phyloP scores from a whole-genome alignment of 257 asterid genomes.

The Gentiana dahurica region DNA sequence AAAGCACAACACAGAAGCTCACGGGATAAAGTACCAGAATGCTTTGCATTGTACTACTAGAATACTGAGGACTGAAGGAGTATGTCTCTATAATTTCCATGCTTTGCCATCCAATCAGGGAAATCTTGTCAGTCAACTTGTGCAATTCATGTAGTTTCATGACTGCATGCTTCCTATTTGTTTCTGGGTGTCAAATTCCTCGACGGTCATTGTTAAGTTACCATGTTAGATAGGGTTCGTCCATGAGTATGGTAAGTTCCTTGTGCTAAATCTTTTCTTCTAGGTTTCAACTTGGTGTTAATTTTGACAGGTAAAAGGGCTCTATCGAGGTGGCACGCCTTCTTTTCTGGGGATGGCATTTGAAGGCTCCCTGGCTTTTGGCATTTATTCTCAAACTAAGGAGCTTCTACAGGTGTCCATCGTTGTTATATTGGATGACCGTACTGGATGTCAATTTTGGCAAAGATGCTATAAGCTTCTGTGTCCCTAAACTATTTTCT shows the following conservation, averaged over 20 bases:
- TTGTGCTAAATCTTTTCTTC: conserved; percentile 1
- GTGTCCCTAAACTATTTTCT: not conserved
- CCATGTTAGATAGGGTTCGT: no score
- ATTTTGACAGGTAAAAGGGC: conserved; percentile 68
- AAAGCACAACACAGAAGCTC: conserved; percentile 69
- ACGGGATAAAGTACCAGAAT: conserved; percentile 60
- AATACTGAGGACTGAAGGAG: conserved; percentile 86
- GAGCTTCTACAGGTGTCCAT: conserved; percentile 56
- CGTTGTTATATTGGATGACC: not conserved
- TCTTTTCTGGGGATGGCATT: conserved; percentile 89
- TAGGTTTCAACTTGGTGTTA: conserved; percentile 7
- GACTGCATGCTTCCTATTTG: no score
- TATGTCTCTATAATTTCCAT: conserved; percentile 37
- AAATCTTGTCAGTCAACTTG: no score
- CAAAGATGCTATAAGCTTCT: conserved; percentile 7
- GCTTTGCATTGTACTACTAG: conserved; percentile 72
- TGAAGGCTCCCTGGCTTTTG: conserved; percentile 89
- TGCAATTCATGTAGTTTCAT: no score
- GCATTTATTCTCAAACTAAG: conserved; percentile 85
- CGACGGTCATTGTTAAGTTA: no score
- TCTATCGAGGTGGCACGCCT: conserved; percentile 84
- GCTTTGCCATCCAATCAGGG: conserved; percentile 5
- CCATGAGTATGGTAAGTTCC: no score
- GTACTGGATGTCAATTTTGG: not conserved
- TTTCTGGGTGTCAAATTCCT: no score